These are phyloP conservation scores for Rickenella mellea DNA, from an alignment of 768 basidiomycete species.

Conservation along the genomic window DNA sequence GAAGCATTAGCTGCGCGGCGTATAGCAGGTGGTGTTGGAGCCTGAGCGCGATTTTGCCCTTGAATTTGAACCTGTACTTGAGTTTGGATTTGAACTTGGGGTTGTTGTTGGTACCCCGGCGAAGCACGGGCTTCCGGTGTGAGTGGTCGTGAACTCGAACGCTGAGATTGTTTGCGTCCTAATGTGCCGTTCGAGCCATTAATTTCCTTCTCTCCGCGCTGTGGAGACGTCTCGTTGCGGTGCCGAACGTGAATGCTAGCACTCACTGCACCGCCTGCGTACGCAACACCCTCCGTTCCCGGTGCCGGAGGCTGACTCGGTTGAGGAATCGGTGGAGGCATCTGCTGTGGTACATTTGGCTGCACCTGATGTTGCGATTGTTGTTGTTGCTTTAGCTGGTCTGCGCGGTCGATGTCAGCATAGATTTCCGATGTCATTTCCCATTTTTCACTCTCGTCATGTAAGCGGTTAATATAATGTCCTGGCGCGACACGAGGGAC, in stretches of 20 bases:
- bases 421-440: constrained; percentile 63
- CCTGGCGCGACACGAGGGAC: constrained; percentile 46
- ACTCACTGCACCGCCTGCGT: constrained; percentile 36
- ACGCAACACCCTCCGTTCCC: constrained; percentile 29
- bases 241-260: constrained; percentile 28
- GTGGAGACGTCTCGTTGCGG: constrained; percentile 16
- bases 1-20: constrained; percentile 16
- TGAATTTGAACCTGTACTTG: constrained; percentile 18
- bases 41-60: constrained; percentile 15
- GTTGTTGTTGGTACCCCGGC: constrained; percentile 11
- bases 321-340: constrained; percentile 20
- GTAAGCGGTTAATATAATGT: constrained; percentile 48
- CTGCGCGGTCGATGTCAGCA: constrained; percentile 65
- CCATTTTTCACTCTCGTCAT: constrained; percentile 47
- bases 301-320: background rate
- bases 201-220: constrained; percentile 27
- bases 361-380: too few species aligned
- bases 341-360: constrained; percentile 49
- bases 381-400: too few species aligned
- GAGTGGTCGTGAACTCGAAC: constrained; percentile 29
- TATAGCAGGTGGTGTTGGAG: constrained; percentile 18
- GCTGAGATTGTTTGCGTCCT: constrained; percentile 15
- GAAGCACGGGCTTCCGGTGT: constrained; percentile 28
- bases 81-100: constrained; percentile 10
- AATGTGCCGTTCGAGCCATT: constrained; percentile 2